Evolutionary conservation across 2,329 filamentous ascomycete species (phyloP), one percentile per base, ranked within the genome.

Genomic region (Exophiala lecanii-corni): DNA sequence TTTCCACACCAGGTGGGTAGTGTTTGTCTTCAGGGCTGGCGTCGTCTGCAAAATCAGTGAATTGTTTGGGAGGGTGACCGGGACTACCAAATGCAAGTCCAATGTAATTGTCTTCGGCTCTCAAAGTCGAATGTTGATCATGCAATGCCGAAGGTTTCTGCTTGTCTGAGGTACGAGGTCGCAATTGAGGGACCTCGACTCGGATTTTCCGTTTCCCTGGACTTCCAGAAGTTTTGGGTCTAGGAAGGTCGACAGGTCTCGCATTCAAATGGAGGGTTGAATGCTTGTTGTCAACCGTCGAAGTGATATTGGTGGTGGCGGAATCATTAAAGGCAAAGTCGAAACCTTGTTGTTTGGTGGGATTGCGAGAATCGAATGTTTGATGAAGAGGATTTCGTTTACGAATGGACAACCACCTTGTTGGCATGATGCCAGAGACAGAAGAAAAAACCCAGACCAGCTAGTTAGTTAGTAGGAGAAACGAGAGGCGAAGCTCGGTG

Each of bases 61-160:
- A 50, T 10, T 19, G 18, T n/a, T 45, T 12, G 6, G 48, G 54
- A 38, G 52, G 48, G 30, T 53, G 54, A 25, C 71, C 67, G 17
- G 84, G 84, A 56, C 83, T 88, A 21, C 84, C 84, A 43, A 88
- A 65, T 1, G 84, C 84, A 73, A 89, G 81, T 7, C 85, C 85
- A 49, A 89, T 88, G 54, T 69, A 71, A 48, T 68, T 65, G 33
- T 70, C 68, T 5, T 67, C 63, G 12, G 41, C 32, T 28, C 28
- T 43, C 13, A 43, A 36, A 16, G 41, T 21, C 21, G 32, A 43
- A 50, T 48, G 35, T 21, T 26, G n/a, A 30, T 30, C 20, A 32
- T 43, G 35, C 13, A 40, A 34, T 12, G 41, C 30, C n/a, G 35
- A 40, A 13, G 41, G 35, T 36, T 37, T 43, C 15, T 48, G 42